Conservation (phyloP, 2,329 filamentous ascomycete genomes). For the Xylaria digitata region DNA sequence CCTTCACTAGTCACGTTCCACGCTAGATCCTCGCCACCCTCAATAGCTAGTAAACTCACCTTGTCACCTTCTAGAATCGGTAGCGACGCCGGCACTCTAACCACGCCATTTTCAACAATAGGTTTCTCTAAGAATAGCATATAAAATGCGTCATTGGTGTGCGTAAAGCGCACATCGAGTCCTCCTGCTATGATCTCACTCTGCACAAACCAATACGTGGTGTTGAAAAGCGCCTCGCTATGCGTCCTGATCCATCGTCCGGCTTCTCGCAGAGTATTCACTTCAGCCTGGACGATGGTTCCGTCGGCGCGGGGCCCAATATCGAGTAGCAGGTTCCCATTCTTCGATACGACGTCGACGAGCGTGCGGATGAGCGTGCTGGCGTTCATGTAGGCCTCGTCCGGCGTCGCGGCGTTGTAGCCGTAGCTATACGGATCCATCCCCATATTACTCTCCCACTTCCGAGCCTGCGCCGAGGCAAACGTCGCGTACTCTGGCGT, state of each 20-base stretch:
- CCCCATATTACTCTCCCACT: slow-evolving; percentile 70
- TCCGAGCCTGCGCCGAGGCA: slow-evolving; percentile 61
- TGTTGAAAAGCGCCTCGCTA: slow-evolving; percentile 67
- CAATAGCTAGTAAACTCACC: slow-evolving; percentile 57
- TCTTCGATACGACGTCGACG: slow-evolving; percentile 48
- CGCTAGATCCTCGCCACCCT: slow-evolving; percentile 46
- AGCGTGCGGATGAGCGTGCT: slow-evolving; percentile 57
- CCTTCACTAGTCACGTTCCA: slow-evolving; percentile 41
- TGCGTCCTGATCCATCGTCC: slow-evolving; percentile 66
- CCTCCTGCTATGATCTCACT: slow-evolving; percentile 41
- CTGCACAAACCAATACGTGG: slow-evolving; percentile 58
- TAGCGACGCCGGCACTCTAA: slow-evolving; percentile 57
- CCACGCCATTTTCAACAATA: slow-evolving; percentile 44
- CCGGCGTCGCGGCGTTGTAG: slow-evolving; percentile 66
- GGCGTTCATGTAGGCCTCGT: slow-evolving; percentile 63
- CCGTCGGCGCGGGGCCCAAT: slow-evolving; percentile 68
- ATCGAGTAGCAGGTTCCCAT: slow-evolving; percentile 64
- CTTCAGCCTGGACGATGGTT: slow-evolving; percentile 61
- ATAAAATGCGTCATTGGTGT: slow-evolving; percentile 64
- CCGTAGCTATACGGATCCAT: slow-evolving; percentile 71
- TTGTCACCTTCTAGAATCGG: slow-evolving; percentile 60
- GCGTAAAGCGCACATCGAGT: slow-evolving; percentile 61
- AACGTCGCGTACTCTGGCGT: slow-evolving; percentile 69
- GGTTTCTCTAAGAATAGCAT: slow-evolving; percentile 59
- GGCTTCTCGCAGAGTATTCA: slow-evolving; percentile 60